Evolutionary conservation across 176 grass and related monocot genomes (phyloP), one percentile per base, ranked within the genome.

Genomic region (Bothriochloa decipiens): DNA sequence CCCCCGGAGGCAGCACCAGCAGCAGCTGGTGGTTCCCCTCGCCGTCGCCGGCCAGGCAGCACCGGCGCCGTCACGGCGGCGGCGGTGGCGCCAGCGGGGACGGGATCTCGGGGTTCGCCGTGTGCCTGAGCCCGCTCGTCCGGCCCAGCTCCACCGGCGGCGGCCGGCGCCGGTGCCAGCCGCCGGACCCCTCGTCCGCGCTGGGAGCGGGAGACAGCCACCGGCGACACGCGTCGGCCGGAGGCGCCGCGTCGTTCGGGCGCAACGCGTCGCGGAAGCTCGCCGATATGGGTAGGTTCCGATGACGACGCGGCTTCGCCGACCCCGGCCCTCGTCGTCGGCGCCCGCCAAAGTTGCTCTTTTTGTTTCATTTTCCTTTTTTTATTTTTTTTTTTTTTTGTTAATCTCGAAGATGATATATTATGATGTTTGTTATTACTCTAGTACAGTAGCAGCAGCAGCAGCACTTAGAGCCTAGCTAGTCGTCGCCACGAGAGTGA

Each of bases 261-360:
- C 64, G 79, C 72, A 93, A 88, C 79, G 76, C 83, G 42, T 88
- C 92, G 29, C 33, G 79, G 70, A 94, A 88, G 84, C 88, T 89
- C 76, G 89, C 86, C 27, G 86, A 91, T 47, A 94, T 86, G 77
- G 75, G 89, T 42, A 84, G 89, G 89, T 91, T 91, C 84, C 75
- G 76, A 57, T 94, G 83, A 94, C 28, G 82, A 91, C n/a, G 73
- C 15, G 50, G 8, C 3, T 67, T 52, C 28, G 73, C 28, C 41
- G 61, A 60, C 40, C 40, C 40, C 15, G 47, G 39, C 65, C 32
- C 62, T 15, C 50, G 28, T 61, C n/a, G 3, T 27, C 26, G 45
- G 8, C 46, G 28, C 28, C 73, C 32, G 33, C 32, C 50, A 66
- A 53, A 74, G 23, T 10, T 49, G 7, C 18, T 47, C 4, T n/a